Conservation (phyloP, 2,329 filamentous ascomycete genomes). For the Cordyceps sp. region DNA sequence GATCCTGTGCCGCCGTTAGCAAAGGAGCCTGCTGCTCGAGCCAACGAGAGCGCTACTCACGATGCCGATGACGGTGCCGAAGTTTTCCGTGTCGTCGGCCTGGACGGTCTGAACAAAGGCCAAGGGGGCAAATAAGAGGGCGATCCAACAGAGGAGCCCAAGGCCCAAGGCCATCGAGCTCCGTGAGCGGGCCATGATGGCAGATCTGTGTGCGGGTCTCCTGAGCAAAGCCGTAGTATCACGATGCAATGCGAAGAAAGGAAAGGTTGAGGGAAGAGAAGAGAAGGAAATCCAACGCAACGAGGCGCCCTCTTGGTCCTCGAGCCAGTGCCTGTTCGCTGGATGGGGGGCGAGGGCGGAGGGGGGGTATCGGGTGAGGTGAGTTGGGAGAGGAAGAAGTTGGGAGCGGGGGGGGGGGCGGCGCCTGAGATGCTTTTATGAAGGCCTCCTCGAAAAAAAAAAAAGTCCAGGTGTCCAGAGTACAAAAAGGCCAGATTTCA, state of each 20-base stretch:
- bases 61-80: slow-evolving; percentile 88
- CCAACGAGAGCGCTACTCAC: slow-evolving; percentile 26
- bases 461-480: slow-evolving; percentile 27
- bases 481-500: slow-evolving; percentile 34
- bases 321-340: slow-evolving; percentile 14
- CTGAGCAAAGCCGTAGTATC: too few species aligned
- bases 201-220: too few species aligned
- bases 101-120: slow-evolving; percentile 66
- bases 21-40: background rate
- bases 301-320: too few species aligned
- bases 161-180: slow-evolving; percentile 62
- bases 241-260: slow-evolving; percentile 6
- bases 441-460: slow-evolving; percentile 11
- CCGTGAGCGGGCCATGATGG: slow-evolving; percentile 39
- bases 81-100: slow-evolving; percentile 58
- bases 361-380: slow-evolving; percentile 12
- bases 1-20: slow-evolving; percentile 30
- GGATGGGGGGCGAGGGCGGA: slow-evolving; percentile 1
- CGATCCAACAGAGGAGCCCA: slow-evolving; percentile 82
- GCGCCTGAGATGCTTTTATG: slow-evolving; percentile 15
- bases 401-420: slow-evolving; percentile 13
- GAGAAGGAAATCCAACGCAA: slow-evolving; percentile 4
- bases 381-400: slow-evolving; percentile 9
- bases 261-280: slow-evolving; percentile 8
- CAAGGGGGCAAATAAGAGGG: slow-evolving; percentile 74